These are phyloP conservation scores for Pyrrhoderma noxium DNA, from an alignment of 1,284 basidiomycete species.

Conservation along the genomic window DNA sequence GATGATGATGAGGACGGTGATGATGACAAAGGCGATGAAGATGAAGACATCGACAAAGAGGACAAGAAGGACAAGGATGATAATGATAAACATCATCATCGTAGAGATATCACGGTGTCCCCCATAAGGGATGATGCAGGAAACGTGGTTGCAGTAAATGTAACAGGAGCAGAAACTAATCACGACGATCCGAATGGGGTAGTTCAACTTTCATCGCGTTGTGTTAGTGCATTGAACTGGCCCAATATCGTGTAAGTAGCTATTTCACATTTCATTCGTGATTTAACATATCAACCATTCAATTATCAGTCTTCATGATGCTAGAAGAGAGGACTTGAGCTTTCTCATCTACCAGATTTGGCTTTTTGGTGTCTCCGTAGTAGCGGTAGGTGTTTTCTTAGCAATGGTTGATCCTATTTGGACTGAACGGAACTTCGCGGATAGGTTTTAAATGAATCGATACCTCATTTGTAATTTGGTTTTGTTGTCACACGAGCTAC, in stretches of 20 bases:
- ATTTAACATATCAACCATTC: background rate
- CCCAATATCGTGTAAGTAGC: conserved; percentile 10
- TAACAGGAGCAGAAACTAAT: conserved; percentile 2
- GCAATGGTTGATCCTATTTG: background rate
- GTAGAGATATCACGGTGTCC: background rate
- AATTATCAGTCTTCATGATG: conserved; percentile 15
- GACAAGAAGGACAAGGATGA: background rate
- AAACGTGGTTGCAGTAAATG: background rate
- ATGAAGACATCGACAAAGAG: conserved; percentile 1
- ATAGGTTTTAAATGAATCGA: conserved; percentile 18
- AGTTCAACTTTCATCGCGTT: conserved; percentile 5
- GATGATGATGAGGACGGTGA: background rate
- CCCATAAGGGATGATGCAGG: background rate
- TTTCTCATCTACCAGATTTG: conserved; percentile 22
- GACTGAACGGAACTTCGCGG: background rate
- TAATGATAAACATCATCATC: background rate
- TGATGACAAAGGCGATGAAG: background rate
- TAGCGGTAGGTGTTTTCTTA: conserved; percentile 11
- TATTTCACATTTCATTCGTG: background rate
- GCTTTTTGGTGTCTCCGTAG: conserved; percentile 21
- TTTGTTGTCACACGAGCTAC: background rate
- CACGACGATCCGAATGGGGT: background rate
- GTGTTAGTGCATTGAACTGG: conserved; percentile 12
- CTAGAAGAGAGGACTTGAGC: conserved; percentile 20
- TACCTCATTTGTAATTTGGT: conserved; percentile 18